These are phyloP conservation scores for Scleroderma bovista DNA, from an alignment of 768 basidiomycete species.

Conservation along the genomic window DNA sequence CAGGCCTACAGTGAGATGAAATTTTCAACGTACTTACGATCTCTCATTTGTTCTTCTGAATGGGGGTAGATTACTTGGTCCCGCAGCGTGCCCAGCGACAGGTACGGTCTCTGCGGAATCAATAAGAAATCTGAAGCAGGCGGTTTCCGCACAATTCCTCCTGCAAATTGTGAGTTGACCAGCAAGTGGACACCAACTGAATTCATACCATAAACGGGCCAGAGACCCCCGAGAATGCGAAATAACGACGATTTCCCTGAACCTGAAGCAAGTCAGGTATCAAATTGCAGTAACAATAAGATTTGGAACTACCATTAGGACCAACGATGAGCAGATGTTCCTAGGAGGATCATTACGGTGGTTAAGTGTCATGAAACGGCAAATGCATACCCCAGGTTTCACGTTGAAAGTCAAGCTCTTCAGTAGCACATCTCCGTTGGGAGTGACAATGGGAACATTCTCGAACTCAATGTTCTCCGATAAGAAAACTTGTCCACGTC, in stretches of 20 bases:
- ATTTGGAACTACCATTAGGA: slow-evolving; percentile 66
- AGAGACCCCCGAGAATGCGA: slow-evolving; percentile 94
- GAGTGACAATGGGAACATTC: slow-evolving; percentile 91
- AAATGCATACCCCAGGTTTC: slow-evolving; percentile 62
- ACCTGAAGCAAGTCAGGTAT: slow-evolving; percentile 34
- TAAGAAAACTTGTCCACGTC: slow-evolving; percentile 73
- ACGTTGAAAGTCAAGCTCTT: slow-evolving; percentile 83
- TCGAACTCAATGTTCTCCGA: slow-evolving; percentile 91
- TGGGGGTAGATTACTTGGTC: slow-evolving; percentile 98
- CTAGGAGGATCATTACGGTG: slow-evolving; percentile 31
- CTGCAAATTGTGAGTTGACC: slow-evolving; percentile 9
- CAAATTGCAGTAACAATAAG: background rate
- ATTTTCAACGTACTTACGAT: slow-evolving; percentile 41
- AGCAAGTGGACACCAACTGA: background rate
- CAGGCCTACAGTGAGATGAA: background rate
- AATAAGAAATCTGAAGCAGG: slow-evolving; percentile 84
- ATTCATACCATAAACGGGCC: slow-evolving; percentile 61
- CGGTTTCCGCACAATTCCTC: slow-evolving; percentile 86
- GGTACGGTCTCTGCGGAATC: slow-evolving; percentile 93
- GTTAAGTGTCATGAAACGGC: slow-evolving; percentile 1
- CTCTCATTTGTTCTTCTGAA: slow-evolving; percentile 71
- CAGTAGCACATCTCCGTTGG: slow-evolving; percentile 91
- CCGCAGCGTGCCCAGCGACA: slow-evolving; percentile 88
- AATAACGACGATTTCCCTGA: slow-evolving; percentile 91
- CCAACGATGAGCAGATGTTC: slow-evolving; percentile 92